A percentile compares a stretch with the other conserved stretches of the same genome.
Evolutionary conservation across 2,329 filamentous ascomycete species (phyloP).

Genomic region (Dichotomopilus funicola): DNA sequence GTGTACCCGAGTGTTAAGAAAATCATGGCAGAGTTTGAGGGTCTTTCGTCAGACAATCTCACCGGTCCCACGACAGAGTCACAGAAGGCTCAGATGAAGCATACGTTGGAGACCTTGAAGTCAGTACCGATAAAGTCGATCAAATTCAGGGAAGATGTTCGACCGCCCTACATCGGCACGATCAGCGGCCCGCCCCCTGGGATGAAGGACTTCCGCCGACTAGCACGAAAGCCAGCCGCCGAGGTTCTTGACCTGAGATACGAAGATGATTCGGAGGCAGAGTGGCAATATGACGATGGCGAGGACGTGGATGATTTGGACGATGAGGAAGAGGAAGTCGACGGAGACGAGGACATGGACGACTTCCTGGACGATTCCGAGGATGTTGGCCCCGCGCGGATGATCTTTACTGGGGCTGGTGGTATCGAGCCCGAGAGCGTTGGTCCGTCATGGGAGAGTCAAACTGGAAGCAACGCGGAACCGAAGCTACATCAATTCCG

Average conservation of each 20-base stretch:
- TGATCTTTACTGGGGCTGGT: conserved; percentile 47
- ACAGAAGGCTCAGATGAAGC: conserved; percentile 33
- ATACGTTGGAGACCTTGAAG: conserved; percentile 38
- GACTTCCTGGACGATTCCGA: conserved; percentile 87
- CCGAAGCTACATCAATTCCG: conserved; percentile 53
- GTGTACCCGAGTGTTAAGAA: conserved; percentile 49
- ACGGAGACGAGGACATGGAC: conserved; percentile 80
- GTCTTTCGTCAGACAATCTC: conserved; percentile 27
- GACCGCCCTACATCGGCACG: conserved; percentile 67
- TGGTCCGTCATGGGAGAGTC: conserved; percentile 78
- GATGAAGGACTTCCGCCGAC: conserved; percentile 41
- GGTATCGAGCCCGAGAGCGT: conserved; percentile 71
- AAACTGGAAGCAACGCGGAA: conserved; percentile 39
- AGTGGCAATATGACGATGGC: conserved; percentile 74
- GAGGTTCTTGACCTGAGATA: conserved; percentile 63
- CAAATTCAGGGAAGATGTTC: conserved; percentile 57
- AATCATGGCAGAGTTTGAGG: conserved; percentile 52
- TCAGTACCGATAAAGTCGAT: conserved; percentile 57
- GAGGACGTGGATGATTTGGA: conserved; percentile 64
- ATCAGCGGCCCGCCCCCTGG: conserved; percentile 53
- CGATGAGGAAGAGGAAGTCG: conserved; percentile 60
- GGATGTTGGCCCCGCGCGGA: conserved; percentile 51
- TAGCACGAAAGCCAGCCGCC: conserved; percentile 49
- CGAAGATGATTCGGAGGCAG: conserved; percentile 79
- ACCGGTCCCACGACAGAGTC: conserved; percentile 35